Evolutionary conservation across 805 yeast genomes (phyloP).

Genomic region (Suhomyces tanzawaensis): DNA sequence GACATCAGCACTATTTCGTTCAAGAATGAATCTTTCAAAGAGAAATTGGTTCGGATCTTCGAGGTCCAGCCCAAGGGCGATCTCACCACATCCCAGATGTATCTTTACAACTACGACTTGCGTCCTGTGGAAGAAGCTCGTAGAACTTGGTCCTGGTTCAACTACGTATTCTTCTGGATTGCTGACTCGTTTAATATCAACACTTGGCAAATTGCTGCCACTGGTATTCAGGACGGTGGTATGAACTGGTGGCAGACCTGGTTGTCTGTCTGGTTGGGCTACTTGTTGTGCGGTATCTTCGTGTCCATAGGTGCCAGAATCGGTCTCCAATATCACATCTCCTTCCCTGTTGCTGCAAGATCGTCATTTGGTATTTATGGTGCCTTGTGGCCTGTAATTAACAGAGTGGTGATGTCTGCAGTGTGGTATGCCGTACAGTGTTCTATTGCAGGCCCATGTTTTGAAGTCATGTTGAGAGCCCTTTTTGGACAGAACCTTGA

Average conservation of each 20-base stretch:
- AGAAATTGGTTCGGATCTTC: conserved; percentile 15
- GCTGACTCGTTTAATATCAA: conserved; percentile 88
- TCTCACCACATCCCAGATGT: conserved; percentile 57
- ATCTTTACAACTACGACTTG: conserved; percentile 71
- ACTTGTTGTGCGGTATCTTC: conserved; percentile 64
- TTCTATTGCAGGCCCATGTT: conserved; percentile 82
- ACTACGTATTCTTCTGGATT: conserved; percentile 78
- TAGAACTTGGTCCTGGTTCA: conserved; percentile 84
- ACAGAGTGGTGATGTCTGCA: conserved; percentile 83
- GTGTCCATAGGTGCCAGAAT: conserved; percentile 71
- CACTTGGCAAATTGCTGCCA: conserved; percentile 89
- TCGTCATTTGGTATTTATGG: conserved; percentile 87
- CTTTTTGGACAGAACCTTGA: conserved; percentile 66
- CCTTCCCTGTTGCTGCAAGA: conserved; percentile 81
- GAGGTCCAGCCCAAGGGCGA: conserved; percentile 37
- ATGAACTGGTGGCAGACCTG: conserved; percentile 90
- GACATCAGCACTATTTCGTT: conserved; percentile 8
- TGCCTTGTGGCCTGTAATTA: conserved; percentile 82
- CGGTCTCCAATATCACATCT: conserved; percentile 76
- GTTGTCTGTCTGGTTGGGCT: conserved; percentile 87
- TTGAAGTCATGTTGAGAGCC: conserved; percentile 69
- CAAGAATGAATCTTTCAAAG: conserved; percentile 21
- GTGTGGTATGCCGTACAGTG: conserved; percentile 89
- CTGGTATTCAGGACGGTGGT: conserved; percentile 70
- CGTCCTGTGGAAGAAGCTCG: conserved; percentile 74